A percentile compares a stretch with the other conserved stretches of the same genome.
phyloP scores from a whole-genome alignment of 169 alveolate species.

The Miamiensis avidus region DNA sequence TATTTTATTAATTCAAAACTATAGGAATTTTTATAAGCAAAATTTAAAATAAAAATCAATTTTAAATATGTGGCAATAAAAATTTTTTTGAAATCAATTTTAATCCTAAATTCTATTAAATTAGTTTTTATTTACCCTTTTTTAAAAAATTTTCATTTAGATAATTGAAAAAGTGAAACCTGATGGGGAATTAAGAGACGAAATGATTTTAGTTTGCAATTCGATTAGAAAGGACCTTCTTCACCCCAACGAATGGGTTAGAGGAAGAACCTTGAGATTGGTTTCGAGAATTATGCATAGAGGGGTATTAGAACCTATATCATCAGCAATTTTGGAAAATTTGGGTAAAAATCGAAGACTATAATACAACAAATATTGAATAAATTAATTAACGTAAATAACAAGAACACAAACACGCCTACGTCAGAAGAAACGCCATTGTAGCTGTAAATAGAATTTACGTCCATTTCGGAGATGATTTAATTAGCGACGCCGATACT shows the following conservation, averaged over 20 bases:
- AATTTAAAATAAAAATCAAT: no score
- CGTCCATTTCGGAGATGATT: constrained; percentile 90
- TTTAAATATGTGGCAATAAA: no score
- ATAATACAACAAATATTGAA: no score
- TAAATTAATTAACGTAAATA: no score
- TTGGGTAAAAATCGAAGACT: constrained; percentile 27
- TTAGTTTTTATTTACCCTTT: no score
- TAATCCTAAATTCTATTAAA: no score
- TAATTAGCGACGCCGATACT: constrained; percentile 88
- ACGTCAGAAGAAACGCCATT: constrained; percentile 94
- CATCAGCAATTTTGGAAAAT: constrained; percentile 91
- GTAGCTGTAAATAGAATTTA: constrained; percentile 90
- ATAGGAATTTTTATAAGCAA: no score
- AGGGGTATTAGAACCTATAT: constrained; percentile 91
- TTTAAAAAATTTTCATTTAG: background rate
- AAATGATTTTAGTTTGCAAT: constrained; percentile 96
- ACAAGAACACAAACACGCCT: constrained; percentile 90
- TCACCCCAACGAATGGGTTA: constrained; percentile 95
- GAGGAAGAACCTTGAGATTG: constrained; percentile 96
- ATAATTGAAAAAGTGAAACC: constrained; percentile 92
- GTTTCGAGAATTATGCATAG: constrained; percentile 90
- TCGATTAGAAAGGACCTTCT: constrained; percentile 94
- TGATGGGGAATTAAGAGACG: constrained; percentile 96
- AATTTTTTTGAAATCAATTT: no score
- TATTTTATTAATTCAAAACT: no score